These are phyloP conservation scores for Rhizopogon vulgaris DNA, from an alignment of 768 basidiomycete species.

Conservation along the genomic window DNA sequence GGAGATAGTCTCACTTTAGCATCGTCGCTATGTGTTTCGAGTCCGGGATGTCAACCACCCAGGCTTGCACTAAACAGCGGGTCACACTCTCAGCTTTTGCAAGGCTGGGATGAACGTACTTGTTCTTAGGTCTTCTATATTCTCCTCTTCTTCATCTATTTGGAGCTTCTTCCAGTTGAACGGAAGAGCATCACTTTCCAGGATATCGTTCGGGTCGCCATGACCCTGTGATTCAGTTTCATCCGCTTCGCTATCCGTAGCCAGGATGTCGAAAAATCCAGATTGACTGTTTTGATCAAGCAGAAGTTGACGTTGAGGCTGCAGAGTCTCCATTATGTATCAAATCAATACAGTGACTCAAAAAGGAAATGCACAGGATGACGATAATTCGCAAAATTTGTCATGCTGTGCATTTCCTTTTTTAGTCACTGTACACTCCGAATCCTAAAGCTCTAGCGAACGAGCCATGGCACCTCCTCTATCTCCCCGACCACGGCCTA, in stretches of 20 bases:
- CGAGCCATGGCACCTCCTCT: slow-evolving; percentile 20
- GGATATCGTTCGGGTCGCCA: slow-evolving; percentile 39
- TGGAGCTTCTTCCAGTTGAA: slow-evolving; percentile 56
- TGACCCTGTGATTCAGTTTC: slow-evolving; percentile 9
- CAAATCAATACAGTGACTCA: slow-evolving; percentile 39
- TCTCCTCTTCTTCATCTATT: slow-evolving; percentile 56
- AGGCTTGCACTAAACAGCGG: slow-evolving; percentile 51
- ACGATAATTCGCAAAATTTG: too few species aligned
- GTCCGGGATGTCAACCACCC: slow-evolving; percentile 73
- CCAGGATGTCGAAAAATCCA: not conserved
- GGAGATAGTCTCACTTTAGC: slow-evolving; percentile 44
- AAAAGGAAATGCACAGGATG: slow-evolving; percentile 4
- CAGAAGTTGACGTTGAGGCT: not conserved
- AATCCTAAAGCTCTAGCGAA: not conserved
- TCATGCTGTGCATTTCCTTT: too few species aligned
- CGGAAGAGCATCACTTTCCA: slow-evolving; percentile 57
- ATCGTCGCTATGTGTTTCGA: slow-evolving; percentile 50
- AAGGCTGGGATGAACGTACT: slow-evolving; percentile 8
- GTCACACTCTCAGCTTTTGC: slow-evolving; percentile 1
- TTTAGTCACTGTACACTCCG: too few species aligned
- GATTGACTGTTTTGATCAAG: not conserved
- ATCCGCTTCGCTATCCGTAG: not conserved
- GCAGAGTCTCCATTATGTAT: slow-evolving; percentile 10
- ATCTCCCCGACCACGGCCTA: slow-evolving; percentile 44
- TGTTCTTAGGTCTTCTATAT: slow-evolving; percentile 43